phyloP scores from a whole-genome alignment of 192 early-diverging fungal genomes.

The Gryganskiella cystojenkinii region DNA sequence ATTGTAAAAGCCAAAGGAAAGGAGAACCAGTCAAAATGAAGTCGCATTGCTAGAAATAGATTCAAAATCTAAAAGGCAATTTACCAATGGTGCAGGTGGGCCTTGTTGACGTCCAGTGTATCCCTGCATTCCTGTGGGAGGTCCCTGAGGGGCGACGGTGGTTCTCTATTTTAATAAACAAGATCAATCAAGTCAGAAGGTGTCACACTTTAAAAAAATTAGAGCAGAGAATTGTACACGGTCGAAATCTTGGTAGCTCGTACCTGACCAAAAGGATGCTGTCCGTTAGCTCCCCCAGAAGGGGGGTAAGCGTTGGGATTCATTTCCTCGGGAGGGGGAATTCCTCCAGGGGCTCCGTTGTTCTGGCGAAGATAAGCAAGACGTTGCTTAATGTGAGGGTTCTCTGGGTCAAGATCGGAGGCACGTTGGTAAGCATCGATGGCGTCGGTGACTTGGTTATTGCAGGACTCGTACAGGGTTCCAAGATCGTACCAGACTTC shows the following conservation, averaged over 20 bases:
- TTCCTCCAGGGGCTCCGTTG: conserved; percentile 24
- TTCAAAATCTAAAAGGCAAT: too few relatives aligned
- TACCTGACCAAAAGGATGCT: conserved; percentile 46
- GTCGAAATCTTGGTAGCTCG: too few relatives aligned
- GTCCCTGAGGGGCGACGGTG: conserved; percentile 45
- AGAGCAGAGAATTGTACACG: not conserved
- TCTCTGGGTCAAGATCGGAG: conserved; percentile 91
- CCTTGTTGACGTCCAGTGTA: conserved; percentile 46
- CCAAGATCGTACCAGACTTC: conserved; percentile 99
- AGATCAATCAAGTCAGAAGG: not conserved
- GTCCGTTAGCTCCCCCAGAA: conserved; percentile 18
- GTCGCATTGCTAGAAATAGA: not conserved
- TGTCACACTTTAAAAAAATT: not conserved
- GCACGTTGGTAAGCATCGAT: conserved; percentile 97
- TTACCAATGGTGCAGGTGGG: conserved; percentile 34
- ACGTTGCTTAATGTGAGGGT: conserved; percentile 90
- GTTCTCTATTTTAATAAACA: conserved; percentile 11
- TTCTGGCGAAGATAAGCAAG: conserved; percentile 51
- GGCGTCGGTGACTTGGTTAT: conserved; percentile 96
- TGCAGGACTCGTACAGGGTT: conserved; percentile 96
- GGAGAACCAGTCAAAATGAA: not conserved
- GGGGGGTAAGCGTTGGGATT: conserved; percentile 30
- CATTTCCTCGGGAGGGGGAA: conserved; percentile 46
- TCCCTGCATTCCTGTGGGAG: conserved; percentile 48
- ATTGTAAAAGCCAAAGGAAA: not conserved